Conservation (phyloP, 805 yeast genomes). For the Zygotorulaspora chibaensis region DNA sequence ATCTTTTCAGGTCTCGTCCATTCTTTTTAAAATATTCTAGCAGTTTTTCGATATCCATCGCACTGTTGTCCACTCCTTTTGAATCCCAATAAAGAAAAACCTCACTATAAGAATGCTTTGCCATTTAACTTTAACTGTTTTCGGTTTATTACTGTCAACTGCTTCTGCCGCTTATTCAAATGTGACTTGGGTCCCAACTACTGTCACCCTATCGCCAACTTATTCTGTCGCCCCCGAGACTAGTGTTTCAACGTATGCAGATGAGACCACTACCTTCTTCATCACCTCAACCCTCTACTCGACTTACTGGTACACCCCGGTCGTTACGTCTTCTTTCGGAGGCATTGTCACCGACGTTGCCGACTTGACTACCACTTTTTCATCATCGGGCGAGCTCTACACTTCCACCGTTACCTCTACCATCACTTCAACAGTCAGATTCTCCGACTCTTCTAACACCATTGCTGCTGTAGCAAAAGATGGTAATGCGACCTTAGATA, state of each 20-base stretch:
- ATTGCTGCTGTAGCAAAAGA: neutral
- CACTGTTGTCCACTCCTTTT: conserved; percentile 2
- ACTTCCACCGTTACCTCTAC: conserved; percentile 27
- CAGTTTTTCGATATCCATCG: neutral
- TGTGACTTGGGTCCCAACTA: conserved; percentile 13
- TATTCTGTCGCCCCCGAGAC: conserved; percentile 18
- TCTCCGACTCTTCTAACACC: conserved; percentile 1
- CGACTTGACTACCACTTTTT: conserved; percentile 16
- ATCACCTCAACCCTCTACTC: conserved; percentile 23
- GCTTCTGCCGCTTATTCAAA: conserved; percentile 21
- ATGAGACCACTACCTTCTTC: conserved; percentile 25
- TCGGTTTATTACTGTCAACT: conserved; percentile 13
- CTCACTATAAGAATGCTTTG: conserved; percentile 9
- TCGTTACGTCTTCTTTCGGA: conserved; percentile 12
- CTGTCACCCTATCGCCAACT: conserved; percentile 24
- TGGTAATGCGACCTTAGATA: conserved; percentile 8
- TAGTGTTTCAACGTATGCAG: conserved; percentile 19
- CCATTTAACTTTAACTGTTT: conserved; percentile 8
- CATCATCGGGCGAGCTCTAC: conserved; percentile 10
- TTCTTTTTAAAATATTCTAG: conserved; percentile 11
- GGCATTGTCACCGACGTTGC: conserved; percentile 15
- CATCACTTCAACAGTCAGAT: conserved; percentile 17
- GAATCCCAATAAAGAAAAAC: neutral
- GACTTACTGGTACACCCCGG: conserved; percentile 22
- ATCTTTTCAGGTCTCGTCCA: conserved; percentile 24